Evolutionary conservation across 2,329 filamentous ascomycete genomes (phyloP).

Genomic region (Chaetomium sp.): DNA sequence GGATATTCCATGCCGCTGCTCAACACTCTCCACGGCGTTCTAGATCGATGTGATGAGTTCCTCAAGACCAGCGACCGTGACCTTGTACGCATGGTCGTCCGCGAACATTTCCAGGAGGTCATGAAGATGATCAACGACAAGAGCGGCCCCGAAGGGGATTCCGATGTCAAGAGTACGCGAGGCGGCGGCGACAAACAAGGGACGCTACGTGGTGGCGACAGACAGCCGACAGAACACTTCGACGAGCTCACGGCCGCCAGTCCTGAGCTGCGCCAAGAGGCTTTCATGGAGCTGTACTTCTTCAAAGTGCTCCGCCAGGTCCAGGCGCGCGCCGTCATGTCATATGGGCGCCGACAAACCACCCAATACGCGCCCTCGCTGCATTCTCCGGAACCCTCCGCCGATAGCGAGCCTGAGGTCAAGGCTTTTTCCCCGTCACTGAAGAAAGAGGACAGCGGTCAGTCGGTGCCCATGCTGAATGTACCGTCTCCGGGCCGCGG

Average conservation of each 20-base stretch:
- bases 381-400: constrained; percentile 24
- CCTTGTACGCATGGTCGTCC: constrained; percentile 50
- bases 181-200: constrained; percentile 22
- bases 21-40: constrained; percentile 44
- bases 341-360: constrained; percentile 34
- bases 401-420: constrained; percentile 23
- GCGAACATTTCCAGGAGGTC: constrained; percentile 54
- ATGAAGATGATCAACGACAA: constrained; percentile 49
- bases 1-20: constrained; percentile 43
- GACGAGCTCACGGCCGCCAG: constrained; percentile 51
- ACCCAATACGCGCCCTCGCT: constrained; percentile 33
- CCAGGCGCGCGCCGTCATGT: constrained; percentile 40
- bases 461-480: constrained; percentile 24
- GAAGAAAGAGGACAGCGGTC: constrained; percentile 13
- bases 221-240: constrained; percentile 38
- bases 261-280: constrained; percentile 52
- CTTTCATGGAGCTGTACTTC: constrained; percentile 58
- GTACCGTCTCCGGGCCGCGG: constrained; percentile 20
- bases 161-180: constrained; percentile 20
- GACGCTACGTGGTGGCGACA: constrained; percentile 20
- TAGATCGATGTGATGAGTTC: constrained; percentile 49
- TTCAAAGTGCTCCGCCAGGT: constrained; percentile 47
- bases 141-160: constrained; percentile 26
- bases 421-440: constrained; percentile 17
- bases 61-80: constrained; percentile 41